Evolutionary conservation across 2,329 filamentous ascomycete species (phyloP).

Genomic region (Colletotrichum spinosum): DNA sequence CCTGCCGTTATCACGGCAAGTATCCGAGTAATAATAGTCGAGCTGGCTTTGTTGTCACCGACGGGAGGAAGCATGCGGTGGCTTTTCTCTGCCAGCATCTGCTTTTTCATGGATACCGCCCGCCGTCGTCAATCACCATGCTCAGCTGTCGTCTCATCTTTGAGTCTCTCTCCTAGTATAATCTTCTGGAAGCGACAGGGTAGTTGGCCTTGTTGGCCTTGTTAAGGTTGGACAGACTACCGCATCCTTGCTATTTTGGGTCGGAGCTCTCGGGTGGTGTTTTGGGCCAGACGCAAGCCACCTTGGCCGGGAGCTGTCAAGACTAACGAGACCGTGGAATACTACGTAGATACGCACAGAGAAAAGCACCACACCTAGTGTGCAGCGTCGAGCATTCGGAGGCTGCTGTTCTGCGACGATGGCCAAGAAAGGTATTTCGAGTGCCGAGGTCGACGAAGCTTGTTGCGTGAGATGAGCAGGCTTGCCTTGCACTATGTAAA

Average conservation of each 20-base stretch:
- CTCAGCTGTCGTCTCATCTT: neutral
- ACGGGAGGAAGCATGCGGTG: too few relatives aligned
- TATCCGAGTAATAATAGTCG: too few relatives aligned
- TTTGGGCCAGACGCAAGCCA: neutral
- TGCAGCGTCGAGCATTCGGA: too few relatives aligned
- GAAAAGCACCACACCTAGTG: too few relatives aligned
- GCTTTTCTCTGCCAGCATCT: neutral
- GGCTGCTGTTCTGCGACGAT: neutral
- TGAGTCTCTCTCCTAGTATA: neutral
- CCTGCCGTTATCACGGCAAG: too few relatives aligned
- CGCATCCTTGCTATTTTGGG: conserved; percentile 2
- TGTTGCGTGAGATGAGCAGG: neutral
- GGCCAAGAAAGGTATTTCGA: neutral
- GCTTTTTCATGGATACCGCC: neutral
- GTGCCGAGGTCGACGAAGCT: neutral
- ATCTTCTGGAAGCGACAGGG: neutral
- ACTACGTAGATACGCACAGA: too few relatives aligned
- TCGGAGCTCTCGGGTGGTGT: conserved; percentile 10
- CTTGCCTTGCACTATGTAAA: neutral
- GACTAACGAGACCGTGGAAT: conserved; percentile 6
- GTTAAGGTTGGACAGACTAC: conserved; percentile 2
- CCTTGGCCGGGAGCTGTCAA: conserved; percentile 4
- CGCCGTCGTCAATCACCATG: too few relatives aligned
- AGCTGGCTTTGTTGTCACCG: too few relatives aligned
- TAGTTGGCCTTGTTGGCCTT: neutral